Conservation (phyloP, 1,284 basidiomycete species). For the Chiua sp. region DNA sequence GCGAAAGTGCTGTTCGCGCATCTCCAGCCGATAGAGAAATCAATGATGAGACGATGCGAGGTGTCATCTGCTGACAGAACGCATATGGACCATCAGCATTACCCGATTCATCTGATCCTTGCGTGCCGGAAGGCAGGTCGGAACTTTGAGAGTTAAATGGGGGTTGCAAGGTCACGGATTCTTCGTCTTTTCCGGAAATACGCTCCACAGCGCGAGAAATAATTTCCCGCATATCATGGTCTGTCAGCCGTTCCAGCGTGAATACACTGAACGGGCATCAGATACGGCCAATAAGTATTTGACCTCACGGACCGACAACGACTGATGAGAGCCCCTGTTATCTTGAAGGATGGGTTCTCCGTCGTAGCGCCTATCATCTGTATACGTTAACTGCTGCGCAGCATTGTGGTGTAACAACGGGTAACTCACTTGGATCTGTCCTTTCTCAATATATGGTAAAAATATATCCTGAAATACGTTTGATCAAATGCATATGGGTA, state of each 20-base stretch:
- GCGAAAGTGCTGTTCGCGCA: conserved; percentile 70
- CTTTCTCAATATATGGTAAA: conserved; percentile 81
- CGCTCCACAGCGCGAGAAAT: conserved; percentile 56
- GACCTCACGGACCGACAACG: conserved; percentile 69
- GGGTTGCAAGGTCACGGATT: conserved; percentile 2
- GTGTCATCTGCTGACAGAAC: conserved; percentile 51
- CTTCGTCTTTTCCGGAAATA: conserved; percentile 28
- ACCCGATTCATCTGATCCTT: conserved; percentile 22
- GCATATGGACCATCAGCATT: conserved; percentile 26
- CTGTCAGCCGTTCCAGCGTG: conserved; percentile 63
- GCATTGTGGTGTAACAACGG: neutral
- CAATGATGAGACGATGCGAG: conserved; percentile 55
- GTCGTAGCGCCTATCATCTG: conserved; percentile 89
- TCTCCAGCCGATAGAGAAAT: conserved; percentile 68
- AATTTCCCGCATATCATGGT: conserved; percentile 60
- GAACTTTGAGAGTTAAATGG: conserved; percentile 16
- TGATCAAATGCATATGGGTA: neutral
- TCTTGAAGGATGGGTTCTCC: conserved; percentile 91
- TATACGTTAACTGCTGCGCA: conserved; percentile 13
- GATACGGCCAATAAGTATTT: neutral
- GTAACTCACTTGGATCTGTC: conserved; percentile 65
- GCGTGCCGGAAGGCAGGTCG: conserved; percentile 15
- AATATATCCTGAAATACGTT: conserved; percentile 65
- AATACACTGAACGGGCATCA: conserved; percentile 56
- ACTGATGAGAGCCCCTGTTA: conserved; percentile 79